A percentile compares a stretch with the other conserved stretches of the same genome.
Evolutionary conservation across 208 protist genomes (phyloP).

Genomic region (Tritrichomonas musculus): DNA sequence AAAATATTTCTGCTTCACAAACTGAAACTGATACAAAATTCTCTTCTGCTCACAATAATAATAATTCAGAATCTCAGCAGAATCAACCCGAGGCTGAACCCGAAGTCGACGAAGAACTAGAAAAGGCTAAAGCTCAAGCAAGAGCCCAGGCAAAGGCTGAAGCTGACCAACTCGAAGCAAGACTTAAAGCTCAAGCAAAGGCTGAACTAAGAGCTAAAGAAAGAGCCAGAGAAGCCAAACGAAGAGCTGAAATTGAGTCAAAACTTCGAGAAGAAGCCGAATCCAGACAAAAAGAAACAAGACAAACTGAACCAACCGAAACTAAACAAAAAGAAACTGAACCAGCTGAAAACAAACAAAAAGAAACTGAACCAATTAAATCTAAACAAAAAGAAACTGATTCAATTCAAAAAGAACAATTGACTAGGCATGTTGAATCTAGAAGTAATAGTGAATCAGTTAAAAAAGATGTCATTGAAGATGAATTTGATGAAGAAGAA

Average conservation of each 20-base stretch:
- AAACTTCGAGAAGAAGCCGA: background rate
- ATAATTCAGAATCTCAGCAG: too few species aligned
- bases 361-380: background rate
- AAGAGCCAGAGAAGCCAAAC: background rate
- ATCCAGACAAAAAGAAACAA: background rate
- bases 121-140: background rate
- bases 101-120: background rate
- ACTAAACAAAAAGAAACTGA: background rate
- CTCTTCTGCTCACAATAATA: too few species aligned
- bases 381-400: background rate
- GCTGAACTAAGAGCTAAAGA: background rate
- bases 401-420: background rate
- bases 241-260: background rate
- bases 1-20: too few species aligned
- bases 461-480: background rate
- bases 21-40: too few species aligned
- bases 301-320: background rate
- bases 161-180: background rate
- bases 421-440: background rate
- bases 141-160: background rate
- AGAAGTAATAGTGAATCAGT: background rate
- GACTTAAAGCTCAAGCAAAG: background rate
- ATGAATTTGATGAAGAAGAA: background rate
- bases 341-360: background rate
- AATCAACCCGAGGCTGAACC: too few species aligned